Conservation (phyloP, 495 filamentous ascomycete species). For the Penicillium chermesinum region DNA sequence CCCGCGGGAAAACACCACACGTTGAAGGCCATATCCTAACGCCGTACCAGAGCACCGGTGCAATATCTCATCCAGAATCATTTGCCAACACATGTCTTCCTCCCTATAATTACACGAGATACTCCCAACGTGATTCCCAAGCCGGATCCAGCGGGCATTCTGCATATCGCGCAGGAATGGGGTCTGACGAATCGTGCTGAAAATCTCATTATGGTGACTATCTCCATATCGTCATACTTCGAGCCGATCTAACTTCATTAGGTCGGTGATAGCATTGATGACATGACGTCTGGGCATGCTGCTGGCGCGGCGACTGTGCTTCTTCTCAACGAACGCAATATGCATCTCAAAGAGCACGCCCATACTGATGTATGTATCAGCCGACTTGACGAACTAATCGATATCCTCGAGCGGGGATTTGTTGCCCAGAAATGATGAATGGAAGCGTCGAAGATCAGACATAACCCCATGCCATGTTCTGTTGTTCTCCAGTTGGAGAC, state of each 20-base stretch:
- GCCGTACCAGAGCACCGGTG: slow-evolving; percentile 49
- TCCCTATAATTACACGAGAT: slow-evolving; percentile 84
- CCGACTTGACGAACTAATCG: slow-evolving; percentile 65
- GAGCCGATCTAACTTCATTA: slow-evolving; percentile 21
- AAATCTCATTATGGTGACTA: slow-evolving; percentile 52
- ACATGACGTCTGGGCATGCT: slow-evolving; percentile 80
- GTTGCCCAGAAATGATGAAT: slow-evolving; percentile 19
- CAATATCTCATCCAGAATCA: slow-evolving; percentile 69
- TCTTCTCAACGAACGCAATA: slow-evolving; percentile 75
- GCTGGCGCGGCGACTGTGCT: slow-evolving; percentile 89
- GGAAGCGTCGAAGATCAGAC: neutral
- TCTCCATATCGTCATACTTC: neutral
- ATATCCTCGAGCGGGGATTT: slow-evolving; percentile 65
- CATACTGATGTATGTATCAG: slow-evolving; percentile 70
- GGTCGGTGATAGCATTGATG: slow-evolving; percentile 88
- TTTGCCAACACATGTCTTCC: slow-evolving; percentile 59
- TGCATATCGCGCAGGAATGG: slow-evolving; percentile 78
- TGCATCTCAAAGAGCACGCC: slow-evolving; percentile 63
- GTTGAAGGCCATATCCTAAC: too few relatives aligned
- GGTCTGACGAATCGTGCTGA: slow-evolving; percentile 49
- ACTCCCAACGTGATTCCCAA: slow-evolving; percentile 64
- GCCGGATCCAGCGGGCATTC: slow-evolving; percentile 79
- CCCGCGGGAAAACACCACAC: too few relatives aligned
- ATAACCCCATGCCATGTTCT: neutral
- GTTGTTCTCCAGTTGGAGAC: too few relatives aligned